Evolutionary conservation across 495 filamentous ascomycete genomes (phyloP), one percentile per base, ranked within the genome.

Genomic region (Penicillium tannophilum): DNA sequence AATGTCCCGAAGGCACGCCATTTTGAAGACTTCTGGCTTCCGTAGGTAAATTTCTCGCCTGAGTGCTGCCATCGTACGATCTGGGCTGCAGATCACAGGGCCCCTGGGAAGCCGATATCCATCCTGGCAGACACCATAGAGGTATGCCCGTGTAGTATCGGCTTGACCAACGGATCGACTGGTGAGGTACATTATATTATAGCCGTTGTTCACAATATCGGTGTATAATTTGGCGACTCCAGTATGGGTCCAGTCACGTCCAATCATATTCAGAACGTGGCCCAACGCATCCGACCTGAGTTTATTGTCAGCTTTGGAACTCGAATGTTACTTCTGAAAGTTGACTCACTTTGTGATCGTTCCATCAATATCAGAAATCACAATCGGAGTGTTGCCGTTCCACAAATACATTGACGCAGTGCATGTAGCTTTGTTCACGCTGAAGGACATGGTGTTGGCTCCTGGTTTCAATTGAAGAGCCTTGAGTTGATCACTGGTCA

Each of bases 21-120:
- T 99, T 76, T 99, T 99, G 84, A 99, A 99, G 4, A 98, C 91
- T 68, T 99, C 93, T 0, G 94, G 94, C 72, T 98, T 97, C 44
- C 95, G 86, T 19, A 99, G 80, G 66, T 99, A 99, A 11, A 99
- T 87, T 70, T 99, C 94, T 41, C 94, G 85, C 63, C 93, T 82
- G 17, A 99, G 79, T 1, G 94, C 95, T n/a, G 95, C 91, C 76
- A 98, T 95, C 1, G 93, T 98, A 28, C 94, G 84, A 74, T 99
- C 94, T 0, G 94, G 94, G 41, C 90, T 94, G 73, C 96, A 87
- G 57, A 99, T 97, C 0, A 93, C 92, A 5, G 94, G 94, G 0
- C 94, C 94, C 63, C 88, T 89, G 1, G 94, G 94, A 16, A 99
- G 68, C 31, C 84, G 85, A 72, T 91, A 96, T 35, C 88, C 87